Evolutionary conservation across 306 rosid species (phyloP), one percentile per base, ranked within the genome.

Genomic region (Cyamopsis tetragonoloba): DNA sequence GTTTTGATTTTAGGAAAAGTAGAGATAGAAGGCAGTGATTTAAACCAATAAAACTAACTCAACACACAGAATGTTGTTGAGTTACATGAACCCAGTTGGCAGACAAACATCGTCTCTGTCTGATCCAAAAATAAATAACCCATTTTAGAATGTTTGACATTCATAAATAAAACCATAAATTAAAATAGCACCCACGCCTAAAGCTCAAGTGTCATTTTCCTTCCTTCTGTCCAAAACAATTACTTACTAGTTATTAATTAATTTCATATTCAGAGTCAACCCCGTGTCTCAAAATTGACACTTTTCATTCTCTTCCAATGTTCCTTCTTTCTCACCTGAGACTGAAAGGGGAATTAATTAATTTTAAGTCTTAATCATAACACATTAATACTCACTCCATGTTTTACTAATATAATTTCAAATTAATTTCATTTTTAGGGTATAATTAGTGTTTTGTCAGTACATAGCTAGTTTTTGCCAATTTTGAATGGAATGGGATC

Each of bases 401-500:
- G n/a, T n/a, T n/a, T n/a, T n/a, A n/a, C n/a, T n/a, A n/a, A n/a
- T n/a, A n/a, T n/a, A n/a, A n/a, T n/a, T n/a, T n/a, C n/a, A 72
- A 55, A 55, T 72, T 58, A 27, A 65, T 43, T 55, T 37, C 10
- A n/a, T n/a, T n/a, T n/a, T n/a, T n/a, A 53, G 47, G 35, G 10
- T 55, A 26, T n/a, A n/a, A n/a, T 28, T n/a, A 39, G 12, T 74
- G 72, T 78, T 51, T 75, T 46, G 64, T 84, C 72, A 30, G 18
- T 35, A 37, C 24, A 54, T 42, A 72, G 43, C 80, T 42, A 72
- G 43, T 82, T 55, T 56, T 77, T 80, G 56, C 69, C 44, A 64
- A 59, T 62, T 5, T 47, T 56, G 51, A 72, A 74, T 24, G 65
- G 51, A 72, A 74, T 24, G 65, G 58, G 7, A 70, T 70, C 74